phyloP scores from a whole-genome alignment of 2,329 filamentous ascomycete genomes.

The Aurifilum marmelostoma region DNA sequence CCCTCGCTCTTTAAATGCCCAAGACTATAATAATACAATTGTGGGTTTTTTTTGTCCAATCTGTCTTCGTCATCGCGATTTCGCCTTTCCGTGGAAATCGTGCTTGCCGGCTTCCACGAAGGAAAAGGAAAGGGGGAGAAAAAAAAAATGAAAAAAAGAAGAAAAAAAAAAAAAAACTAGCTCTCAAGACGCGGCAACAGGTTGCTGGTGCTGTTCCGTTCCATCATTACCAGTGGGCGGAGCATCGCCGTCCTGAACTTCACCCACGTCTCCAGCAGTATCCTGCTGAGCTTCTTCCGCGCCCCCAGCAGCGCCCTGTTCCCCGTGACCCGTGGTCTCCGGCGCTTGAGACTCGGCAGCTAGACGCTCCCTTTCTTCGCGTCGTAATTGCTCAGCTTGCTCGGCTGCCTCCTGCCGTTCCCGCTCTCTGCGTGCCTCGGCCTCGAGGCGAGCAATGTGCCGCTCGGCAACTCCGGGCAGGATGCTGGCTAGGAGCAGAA shows the following conservation, averaged over 20 bases:
- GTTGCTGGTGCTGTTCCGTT: conserved; percentile 18
- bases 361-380: conserved; percentile 35
- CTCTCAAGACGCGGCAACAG: conserved; percentile 18
- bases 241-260: not conserved
- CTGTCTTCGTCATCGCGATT: not conserved
- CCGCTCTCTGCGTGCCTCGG: conserved; percentile 51
- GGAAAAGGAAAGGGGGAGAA: too few species aligned
- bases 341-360: conserved; percentile 32
- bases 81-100: not conserved
- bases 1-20: not conserved
- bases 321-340: not conserved
- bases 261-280: conserved; percentile 3
- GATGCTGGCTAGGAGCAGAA: conserved; percentile 68
- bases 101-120: too few species aligned
- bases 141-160: not conserved
- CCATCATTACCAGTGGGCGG: not conserved
- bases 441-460: conserved; percentile 63
- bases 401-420: conserved; percentile 49
- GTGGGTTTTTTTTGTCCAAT: too few species aligned
- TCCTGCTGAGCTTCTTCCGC: not conserved
- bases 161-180: not conserved
- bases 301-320: conserved; percentile 6
- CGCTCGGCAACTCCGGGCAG: conserved; percentile 68
- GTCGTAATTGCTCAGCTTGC: conserved; percentile 42
- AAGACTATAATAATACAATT: not conserved